Conservation (phyloP, 2,329 filamentous ascomycete species). For the Sphaerostilbella broomeana region DNA sequence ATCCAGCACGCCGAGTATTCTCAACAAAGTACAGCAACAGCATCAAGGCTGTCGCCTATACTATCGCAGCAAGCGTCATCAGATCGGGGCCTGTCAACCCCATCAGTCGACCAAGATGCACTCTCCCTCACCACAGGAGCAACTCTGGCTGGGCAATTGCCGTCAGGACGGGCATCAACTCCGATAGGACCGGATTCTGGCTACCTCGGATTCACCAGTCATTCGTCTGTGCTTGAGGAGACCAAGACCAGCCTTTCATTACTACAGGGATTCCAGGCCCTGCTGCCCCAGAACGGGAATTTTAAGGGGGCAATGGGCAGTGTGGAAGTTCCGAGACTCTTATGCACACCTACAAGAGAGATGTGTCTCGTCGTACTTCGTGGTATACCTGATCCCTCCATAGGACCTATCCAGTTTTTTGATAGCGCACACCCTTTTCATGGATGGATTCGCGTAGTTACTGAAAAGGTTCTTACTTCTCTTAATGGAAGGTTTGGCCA, state of each 20-base stretch:
- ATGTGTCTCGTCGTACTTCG: conserved; percentile 33
- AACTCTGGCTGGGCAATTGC: conserved; percentile 1
- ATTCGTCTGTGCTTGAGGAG: conserved; percentile 36
- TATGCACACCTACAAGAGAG: conserved; percentile 27
- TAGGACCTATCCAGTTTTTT: conserved; percentile 17
- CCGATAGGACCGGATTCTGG: conserved; percentile 20
- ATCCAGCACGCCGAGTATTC: too few relatives aligned
- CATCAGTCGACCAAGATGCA: neutral
- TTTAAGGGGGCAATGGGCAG: neutral
- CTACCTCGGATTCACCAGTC: conserved; percentile 41
- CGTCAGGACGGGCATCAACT: conserved; percentile 4
- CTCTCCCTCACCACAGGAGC: conserved; percentile 2
- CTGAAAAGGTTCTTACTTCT: conserved; percentile 24
- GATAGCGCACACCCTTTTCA: conserved; percentile 17
- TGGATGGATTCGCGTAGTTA: conserved; percentile 27
- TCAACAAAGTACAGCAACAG: too few relatives aligned
- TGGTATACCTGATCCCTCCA: conserved; percentile 25
- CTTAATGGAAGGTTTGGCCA: conserved; percentile 28
- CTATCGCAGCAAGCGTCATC: neutral
- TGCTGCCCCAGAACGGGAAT: conserved; percentile 9
- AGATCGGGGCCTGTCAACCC: too few relatives aligned
- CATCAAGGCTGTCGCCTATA: too few relatives aligned
- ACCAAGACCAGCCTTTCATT: conserved; percentile 34
- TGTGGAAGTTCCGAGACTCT: conserved; percentile 12
- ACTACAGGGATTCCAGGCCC: conserved; percentile 20